These are phyloP conservation scores for Colletotrichum melonis DNA, from an alignment of 2,329 filamentous ascomycete species.

Conservation along the genomic window DNA sequence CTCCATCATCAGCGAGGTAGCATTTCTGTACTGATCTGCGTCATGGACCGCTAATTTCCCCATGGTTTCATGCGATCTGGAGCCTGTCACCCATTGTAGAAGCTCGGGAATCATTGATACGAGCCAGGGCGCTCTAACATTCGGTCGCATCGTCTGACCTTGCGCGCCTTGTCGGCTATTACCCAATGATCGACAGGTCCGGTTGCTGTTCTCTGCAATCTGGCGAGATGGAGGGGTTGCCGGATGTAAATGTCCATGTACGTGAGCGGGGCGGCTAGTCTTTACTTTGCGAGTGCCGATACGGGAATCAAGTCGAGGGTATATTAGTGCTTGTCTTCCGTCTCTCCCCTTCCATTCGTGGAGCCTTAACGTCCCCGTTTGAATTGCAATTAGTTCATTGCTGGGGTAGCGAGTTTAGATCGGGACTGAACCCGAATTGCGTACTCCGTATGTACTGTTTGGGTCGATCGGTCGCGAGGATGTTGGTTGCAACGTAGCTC, in stretches of 20 bases:
- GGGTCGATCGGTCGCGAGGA: not conserved
- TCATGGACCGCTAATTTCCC: not conserved
- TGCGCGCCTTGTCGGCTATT: constrained; percentile 5
- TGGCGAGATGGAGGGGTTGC: not conserved
- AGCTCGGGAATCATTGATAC: constrained; percentile 21
- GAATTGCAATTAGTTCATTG: not conserved
- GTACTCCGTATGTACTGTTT: not conserved
- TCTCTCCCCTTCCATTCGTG: too few relatives aligned
- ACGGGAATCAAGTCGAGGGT: not conserved
- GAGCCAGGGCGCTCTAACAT: not conserved
- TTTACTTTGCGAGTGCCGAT: not conserved
- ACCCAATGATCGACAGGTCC: not conserved
- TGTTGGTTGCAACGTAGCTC: not conserved
- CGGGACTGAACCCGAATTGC: not conserved
- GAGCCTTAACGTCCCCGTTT: not conserved
- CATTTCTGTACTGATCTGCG: not conserved
- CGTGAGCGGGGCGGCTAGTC: constrained; percentile 7
- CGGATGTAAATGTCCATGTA: not conserved
- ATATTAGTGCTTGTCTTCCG: too few relatives aligned
- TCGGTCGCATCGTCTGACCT: not conserved
- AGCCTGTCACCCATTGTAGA: constrained; percentile 10
- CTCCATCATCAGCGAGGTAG: not conserved
- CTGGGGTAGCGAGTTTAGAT: not conserved
- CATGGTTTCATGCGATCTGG: constrained; percentile 19
- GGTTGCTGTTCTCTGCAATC: not conserved